Evolutionary conservation across 495 filamentous ascomycete genomes (phyloP), one percentile per base, ranked within the genome.

Genomic region (Talaromyces ruber): DNA sequence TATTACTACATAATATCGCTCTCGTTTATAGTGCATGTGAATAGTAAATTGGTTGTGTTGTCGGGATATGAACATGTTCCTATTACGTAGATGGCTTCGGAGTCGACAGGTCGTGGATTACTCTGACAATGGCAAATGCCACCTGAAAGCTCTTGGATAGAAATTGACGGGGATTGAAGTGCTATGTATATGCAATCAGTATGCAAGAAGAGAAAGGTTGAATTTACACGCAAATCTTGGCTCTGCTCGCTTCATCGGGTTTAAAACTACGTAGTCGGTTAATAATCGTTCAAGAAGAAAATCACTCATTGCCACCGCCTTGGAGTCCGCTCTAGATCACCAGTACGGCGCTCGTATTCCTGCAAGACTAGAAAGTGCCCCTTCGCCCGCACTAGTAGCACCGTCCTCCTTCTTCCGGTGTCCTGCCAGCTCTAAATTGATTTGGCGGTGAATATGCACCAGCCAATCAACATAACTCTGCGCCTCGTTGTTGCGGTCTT

Each of bases 401-500:
- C 76, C 70, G 59, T 91, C 88, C 51, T 92, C 88, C 65, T 85
- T 86, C 71, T 89, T 90, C 68, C 89, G 79, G 70, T 92, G 89
- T 32, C 90, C 90, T 16, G 87, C 80, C 67, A 92, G 76, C 81
- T 97, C 93, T 62, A 97, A 75, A 71, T 95, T 92, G 63, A 98
- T 90, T 68, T 88, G 87, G 66, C 92, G 87, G 70, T 99, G 94
- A 56, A 97, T 78, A 75, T 96, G 91, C 59, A 99, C 94, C 72
- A 99, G 74, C 94, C 94, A 99, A 75, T 99, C 94, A 18, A 98
- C 94, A 76, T 99, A 98, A 66, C 88, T 93, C 73, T 93, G 91
- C 32, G 94, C 94, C 74, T 99, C 94, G 65, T 95, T 96, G 73
- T 98, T 98, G 64, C 94, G 83, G 70, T 99, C 94, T 76, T 99